Conservation (phyloP, 352 stramenopile genomes). For the Albugo candida region DNA sequence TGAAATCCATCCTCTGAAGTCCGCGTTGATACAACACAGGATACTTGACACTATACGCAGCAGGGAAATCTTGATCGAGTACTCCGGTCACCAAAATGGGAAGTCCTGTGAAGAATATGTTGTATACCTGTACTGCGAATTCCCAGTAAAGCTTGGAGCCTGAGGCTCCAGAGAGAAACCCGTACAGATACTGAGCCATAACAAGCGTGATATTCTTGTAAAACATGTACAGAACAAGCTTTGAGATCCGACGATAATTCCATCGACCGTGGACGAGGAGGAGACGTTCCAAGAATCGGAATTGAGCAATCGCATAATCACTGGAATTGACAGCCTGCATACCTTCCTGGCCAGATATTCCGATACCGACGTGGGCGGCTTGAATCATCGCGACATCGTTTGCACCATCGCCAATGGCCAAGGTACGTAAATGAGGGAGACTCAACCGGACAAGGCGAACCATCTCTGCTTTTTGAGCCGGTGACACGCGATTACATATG, state of each 20-base stretch:
- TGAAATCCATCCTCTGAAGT: conserved; percentile 48
- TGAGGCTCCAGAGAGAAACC: conserved; percentile 84
- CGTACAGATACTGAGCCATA: conserved; percentile 80
- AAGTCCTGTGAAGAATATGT: conserved; percentile 85
- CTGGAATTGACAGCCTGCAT: conserved; percentile 88
- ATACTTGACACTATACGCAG: conserved; percentile 51
- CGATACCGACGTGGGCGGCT: conserved; percentile 82
- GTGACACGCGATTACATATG: conserved; percentile 73
- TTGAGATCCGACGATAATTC: conserved; percentile 83
- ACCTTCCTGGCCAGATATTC: conserved; percentile 87
- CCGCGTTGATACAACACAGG: conserved; percentile 56
- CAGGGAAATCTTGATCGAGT: conserved; percentile 67
- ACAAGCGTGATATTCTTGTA: conserved; percentile 90
- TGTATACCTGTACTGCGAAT: conserved; percentile 81
- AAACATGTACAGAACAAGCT: conserved; percentile 85
- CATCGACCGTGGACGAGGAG: conserved; percentile 83
- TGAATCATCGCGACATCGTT: conserved; percentile 94
- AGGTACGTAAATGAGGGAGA: conserved; percentile 26
- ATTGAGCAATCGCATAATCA: conserved; percentile 88
- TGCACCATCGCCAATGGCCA: conserved; percentile 86
- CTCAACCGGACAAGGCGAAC: conserved; percentile 44
- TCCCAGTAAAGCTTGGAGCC: conserved; percentile 76
- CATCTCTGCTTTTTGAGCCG: conserved; percentile 72
- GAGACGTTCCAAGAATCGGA: conserved; percentile 79
- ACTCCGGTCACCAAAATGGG: conserved; percentile 80